A percentile compares a stretch with the other conserved stretches of the same genome.
Conservation (phyloP, 106 monocot genomes). For the Dioscorea alata region DNA sequence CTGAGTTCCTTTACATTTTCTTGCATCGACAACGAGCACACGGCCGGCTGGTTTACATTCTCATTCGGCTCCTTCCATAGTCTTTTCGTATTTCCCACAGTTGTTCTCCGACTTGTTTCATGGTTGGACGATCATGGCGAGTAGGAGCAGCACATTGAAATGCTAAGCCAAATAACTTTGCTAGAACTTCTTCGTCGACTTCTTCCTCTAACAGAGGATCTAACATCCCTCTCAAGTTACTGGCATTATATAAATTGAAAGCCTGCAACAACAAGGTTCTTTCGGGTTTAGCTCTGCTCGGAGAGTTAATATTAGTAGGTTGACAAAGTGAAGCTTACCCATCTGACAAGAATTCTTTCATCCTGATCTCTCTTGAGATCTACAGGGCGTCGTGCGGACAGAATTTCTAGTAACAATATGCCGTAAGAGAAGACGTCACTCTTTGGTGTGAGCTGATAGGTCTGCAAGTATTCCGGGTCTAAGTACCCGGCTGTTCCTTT, state of each 20-base stretch:
- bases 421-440: constrained; percentile 90
- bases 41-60: neutral
- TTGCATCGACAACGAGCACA: neutral
- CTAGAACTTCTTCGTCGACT: constrained; percentile 39
- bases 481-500: constrained; percentile 93
- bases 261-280: constrained; percentile 28
- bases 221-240: constrained; percentile 22
- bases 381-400: constrained; percentile 77
- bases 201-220: constrained; percentile 42
- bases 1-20: neutral
- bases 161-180: constrained; percentile 47
- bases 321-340: constrained; percentile 37
- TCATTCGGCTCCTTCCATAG: constrained; percentile 28
- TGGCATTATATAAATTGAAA: constrained; percentile 60
- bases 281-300: neutral
- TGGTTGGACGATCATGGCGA: constrained; percentile 51
- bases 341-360: constrained; percentile 78
- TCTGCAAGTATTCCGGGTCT: constrained; percentile 77
- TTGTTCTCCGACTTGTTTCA: constrained; percentile 67
- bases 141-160: constrained; percentile 81
- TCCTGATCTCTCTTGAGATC: constrained; percentile 41
- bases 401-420: constrained; percentile 72
- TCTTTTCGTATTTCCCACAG: constrained; percentile 85
- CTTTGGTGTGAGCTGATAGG: constrained; percentile 69
- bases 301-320: neutral